Base-by-base conservation (phyloP, 805 yeast species). In the Kodamaea fukazawae region DNA sequence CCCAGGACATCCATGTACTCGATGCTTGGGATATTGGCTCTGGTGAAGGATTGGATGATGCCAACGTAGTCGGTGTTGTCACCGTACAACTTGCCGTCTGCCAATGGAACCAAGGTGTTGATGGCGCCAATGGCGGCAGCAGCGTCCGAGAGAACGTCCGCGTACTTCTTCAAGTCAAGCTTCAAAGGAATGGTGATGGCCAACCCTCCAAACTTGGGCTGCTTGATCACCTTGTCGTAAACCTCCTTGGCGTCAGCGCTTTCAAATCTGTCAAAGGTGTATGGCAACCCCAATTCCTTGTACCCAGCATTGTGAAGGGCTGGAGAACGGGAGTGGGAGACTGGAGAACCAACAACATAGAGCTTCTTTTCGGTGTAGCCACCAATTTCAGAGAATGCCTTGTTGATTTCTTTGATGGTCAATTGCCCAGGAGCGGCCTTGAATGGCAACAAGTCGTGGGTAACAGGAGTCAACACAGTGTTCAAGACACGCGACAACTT, bases 1-100 rank as follows among this genome's bases (percentile, higher is more conserved):
- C 96, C 97, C 42, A 74, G 65, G 9, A 72, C 67, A 3, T 46
- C 50, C 22, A 54, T 52, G 43, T 51, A 55, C 15, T 57, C 59
- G 42, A 57, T 53, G 29, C 63, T 62, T 29, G 81, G 77, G 30
- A 79, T 81, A 29, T 95, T 95, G 42, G 73, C 71, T 44, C 73
- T 63, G 13, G 65, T 57, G 50, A 89, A 79, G 2, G 96, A 77
- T 45, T 82, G 76, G 33, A 69, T 70, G 49, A 93, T 86, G 8
- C 99, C 99, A 34, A 79, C 65, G 96, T 96, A 93, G 60, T 93
- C 99, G 31, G 99, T 93, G 67, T 93, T 93, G 52, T 86, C 91
- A 48, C 97, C 99, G 5, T 73, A 80, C 20, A 47, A 44, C 15
- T 53, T 39, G 11, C 53, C 58, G 17, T 44, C 53, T 7, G 34